Percentiles rank a stretch among this genome's conserved stretches.
Conservation (phyloP, 495 filamentous ascomycete genomes). For the Neurospora sublineolata region DNA sequence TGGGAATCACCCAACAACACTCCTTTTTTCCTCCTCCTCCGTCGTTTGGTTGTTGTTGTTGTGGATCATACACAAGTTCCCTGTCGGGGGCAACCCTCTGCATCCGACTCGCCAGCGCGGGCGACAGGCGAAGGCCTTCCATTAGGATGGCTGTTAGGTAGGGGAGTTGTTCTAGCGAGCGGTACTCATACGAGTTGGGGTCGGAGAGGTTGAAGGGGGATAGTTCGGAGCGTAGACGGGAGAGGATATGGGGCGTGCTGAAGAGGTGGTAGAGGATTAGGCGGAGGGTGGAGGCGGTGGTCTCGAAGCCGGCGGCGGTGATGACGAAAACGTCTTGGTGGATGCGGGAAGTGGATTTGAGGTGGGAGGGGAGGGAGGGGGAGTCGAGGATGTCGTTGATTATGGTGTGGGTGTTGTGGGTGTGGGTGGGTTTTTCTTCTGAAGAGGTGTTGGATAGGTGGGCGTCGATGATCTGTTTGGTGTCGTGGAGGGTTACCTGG, state of each 20-base stretch:
- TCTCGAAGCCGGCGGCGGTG: constrained; percentile 18
- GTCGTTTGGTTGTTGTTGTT: neutral
- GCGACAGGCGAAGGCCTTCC: constrained; percentile 27
- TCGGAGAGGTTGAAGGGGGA: neutral
- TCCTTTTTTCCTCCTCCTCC: constrained; percentile 9
- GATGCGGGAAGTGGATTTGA: constrained; percentile 18
- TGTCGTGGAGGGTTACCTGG: constrained; percentile 2
- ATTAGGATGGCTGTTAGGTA: constrained; percentile 25
- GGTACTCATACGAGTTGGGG: neutral
- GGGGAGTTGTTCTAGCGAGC: constrained; percentile 21
- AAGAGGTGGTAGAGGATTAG: constrained; percentile 17
- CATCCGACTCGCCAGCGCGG: constrained; percentile 24
- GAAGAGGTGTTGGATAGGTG: neutral
- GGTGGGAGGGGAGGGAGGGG: constrained; percentile 9
- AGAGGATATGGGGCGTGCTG: constrained; percentile 9
- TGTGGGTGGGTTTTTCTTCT: neutral
- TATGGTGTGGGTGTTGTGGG: constrained; percentile 11
- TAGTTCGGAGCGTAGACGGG: constrained; percentile 13
- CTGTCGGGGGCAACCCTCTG: constrained; percentile 25
- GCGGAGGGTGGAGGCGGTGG: constrained; percentile 14
- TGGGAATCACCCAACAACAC: constrained; percentile 39
- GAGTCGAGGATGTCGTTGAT: constrained; percentile 19
- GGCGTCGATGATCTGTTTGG: constrained; percentile 6
- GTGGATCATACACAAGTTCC: constrained; percentile 28
- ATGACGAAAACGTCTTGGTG: constrained; percentile 13